A percentile compares a stretch with the other conserved stretches of the same genome.
These are phyloP conservation scores for Raphidocelis subcapitata DNA, from an alignment of 139 green algal species.

Conservation along the genomic window DNA sequence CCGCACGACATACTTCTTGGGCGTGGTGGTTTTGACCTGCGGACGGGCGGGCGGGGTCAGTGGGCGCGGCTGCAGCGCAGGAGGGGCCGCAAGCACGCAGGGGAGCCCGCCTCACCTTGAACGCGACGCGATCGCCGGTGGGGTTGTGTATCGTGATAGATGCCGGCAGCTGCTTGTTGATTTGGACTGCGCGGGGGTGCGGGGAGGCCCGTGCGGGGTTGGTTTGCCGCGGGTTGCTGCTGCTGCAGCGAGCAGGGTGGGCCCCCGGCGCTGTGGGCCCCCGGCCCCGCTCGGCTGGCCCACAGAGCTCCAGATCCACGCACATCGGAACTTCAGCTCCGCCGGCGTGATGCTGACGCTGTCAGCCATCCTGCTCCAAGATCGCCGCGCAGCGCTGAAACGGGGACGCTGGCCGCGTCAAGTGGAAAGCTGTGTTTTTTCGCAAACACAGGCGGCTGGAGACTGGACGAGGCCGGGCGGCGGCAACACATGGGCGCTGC, in stretches of 20 bases:
- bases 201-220: too few relatives aligned
- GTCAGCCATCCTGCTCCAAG: too few relatives aligned
- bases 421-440: too few relatives aligned
- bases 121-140: constrained; percentile 31
- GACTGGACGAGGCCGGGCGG: too few relatives aligned
- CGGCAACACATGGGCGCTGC: too few relatives aligned
- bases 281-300: not conserved
- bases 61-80: not conserved
- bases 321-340: constrained; percentile 31
- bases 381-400: too few relatives aligned
- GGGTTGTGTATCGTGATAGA: constrained; percentile 52
- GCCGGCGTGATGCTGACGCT: constrained; percentile 18
- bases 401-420: too few relatives aligned
- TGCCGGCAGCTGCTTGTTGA: constrained; percentile 56
- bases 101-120: constrained; percentile 35
- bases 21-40: constrained; percentile 59
- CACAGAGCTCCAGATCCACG: not conserved
- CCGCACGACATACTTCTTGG: constrained; percentile 64
- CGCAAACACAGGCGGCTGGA: too few relatives aligned
- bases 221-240: too few relatives aligned
- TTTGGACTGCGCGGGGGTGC: constrained; percentile 27
- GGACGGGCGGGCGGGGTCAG: not conserved
- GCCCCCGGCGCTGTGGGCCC: not conserved
- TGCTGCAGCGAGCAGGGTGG: not conserved
- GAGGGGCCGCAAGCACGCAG: not conserved